Conservation (phyloP, 23 red algal species). For the Cyanidium caldarium region DNA sequence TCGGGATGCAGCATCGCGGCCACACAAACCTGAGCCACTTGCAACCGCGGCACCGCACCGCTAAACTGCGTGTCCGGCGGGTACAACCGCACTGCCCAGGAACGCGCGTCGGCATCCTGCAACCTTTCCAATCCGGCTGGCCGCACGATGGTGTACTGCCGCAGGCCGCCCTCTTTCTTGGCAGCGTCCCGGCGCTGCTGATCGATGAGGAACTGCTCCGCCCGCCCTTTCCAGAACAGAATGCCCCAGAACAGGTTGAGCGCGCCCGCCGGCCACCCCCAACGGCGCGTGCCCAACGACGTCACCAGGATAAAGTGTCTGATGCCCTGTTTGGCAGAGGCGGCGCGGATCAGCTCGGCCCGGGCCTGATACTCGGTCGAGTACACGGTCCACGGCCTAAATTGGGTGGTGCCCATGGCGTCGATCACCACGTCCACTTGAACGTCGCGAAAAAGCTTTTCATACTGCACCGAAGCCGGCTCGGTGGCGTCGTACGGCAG, state of each 20-base stretch:
- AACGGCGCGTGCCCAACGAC: background rate
- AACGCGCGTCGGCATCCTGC: background rate
- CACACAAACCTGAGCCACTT: background rate
- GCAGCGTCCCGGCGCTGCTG: background rate
- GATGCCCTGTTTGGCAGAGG: background rate
- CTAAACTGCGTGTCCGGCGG: background rate
- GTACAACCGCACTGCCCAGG: background rate
- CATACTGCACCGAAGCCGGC: background rate
- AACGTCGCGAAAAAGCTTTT: background rate
- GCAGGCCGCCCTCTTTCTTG: background rate
- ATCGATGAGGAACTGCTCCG: background rate
- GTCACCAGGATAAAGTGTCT: constrained; percentile 1
- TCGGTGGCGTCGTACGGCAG: background rate
- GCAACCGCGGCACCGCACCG: background rate
- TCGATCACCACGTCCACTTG: background rate
- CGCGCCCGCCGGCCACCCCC: background rate
- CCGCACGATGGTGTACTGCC: background rate
- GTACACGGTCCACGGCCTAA: background rate
- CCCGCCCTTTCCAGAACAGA: constrained; percentile 4
- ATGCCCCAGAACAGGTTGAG: background rate
- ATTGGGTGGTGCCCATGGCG: background rate
- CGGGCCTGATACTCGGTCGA: background rate
- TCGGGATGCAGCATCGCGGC: background rate
- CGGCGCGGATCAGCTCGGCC: background rate
- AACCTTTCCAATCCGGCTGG: background rate